phyloP scores from a whole-genome alignment of 2,329 filamentous ascomycete genomes.

The Colletotrichum sp. region DNA sequence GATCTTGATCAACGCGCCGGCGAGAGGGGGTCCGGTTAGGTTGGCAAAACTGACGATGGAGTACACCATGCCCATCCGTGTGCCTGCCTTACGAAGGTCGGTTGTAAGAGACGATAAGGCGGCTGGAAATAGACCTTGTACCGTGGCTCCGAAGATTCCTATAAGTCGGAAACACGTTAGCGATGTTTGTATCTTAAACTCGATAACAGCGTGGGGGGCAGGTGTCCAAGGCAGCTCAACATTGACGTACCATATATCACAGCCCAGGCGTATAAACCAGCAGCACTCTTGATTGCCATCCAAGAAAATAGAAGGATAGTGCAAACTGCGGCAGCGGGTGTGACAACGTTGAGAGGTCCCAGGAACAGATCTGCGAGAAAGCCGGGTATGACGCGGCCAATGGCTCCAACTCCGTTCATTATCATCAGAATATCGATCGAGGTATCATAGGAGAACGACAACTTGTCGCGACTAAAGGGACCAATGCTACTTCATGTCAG shows the following conservation, averaged over 20 bases:
- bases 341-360: conserved; percentile 47
- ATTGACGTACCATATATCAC: conserved; percentile 59
- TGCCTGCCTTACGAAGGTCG: conserved; percentile 56
- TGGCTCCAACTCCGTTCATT: conserved; percentile 43
- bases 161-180: neutral
- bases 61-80: conserved; percentile 58
- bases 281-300: conserved; percentile 43
- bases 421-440: conserved; percentile 39
- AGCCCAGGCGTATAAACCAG: conserved; percentile 63
- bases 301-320: conserved; percentile 57
- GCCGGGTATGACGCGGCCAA: conserved; percentile 40
- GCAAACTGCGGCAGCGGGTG: conserved; percentile 47
- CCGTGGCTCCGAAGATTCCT: conserved; percentile 63
- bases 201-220: neutral
- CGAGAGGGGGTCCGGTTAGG: conserved; percentile 57
- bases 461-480: conserved; percentile 35
- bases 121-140: conserved; percentile 71
- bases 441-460: conserved; percentile 37
- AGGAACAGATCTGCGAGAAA: conserved; percentile 37
- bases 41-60: conserved; percentile 58
- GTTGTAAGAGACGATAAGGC: conserved; percentile 59
- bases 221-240: neutral
- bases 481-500: conserved; percentile 63
- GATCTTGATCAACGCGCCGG: conserved; percentile 51
- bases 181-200: neutral